Base-by-base conservation (phyloP, 352 stramenopile genomes). In the Phytophthora parvispora region DNA sequence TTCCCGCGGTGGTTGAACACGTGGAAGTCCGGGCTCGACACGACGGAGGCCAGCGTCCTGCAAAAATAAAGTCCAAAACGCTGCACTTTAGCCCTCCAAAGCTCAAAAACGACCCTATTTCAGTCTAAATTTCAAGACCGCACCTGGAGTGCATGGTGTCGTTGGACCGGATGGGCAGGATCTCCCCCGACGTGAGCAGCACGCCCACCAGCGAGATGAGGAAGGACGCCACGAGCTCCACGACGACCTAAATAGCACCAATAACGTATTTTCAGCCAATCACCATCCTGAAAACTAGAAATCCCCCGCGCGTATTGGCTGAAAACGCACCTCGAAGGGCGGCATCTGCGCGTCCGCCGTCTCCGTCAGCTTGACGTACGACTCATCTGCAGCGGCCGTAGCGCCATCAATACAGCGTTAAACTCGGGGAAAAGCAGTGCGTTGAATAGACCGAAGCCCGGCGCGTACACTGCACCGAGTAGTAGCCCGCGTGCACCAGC, bases 1-100 rank as follows among this genome's bases (percentile, higher is more conserved):
- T 91, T 87, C 56, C 77, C 85, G 64, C 87, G 85, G 73, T 95
- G 87, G 72, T 92, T 93, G 74, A 93, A 95, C 70, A 93, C 84
- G 70, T 89, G 73, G 67, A 95, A 95, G 58, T 95, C 85, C 15
- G 87, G 82, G 49, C 74, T 86, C 34, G 83, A 92, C 59, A 91
- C 74, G 63, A 94, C 78, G 27, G 71, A 78, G 24, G 81, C 65
- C 49, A 94, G 78, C 65, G 87, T 91, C 60, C 87, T 94, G 67
- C 2, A 69, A 1, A 1, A 50, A 48, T 12, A 32, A 50, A 42
- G 4, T 40, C 24, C 48, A 36, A 29, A 50, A 47, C 22, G n/a
- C 29, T 28, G 20, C 13, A 48, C 32, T 54, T n/a, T 65, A 36
- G 71, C 40, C 60, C 40, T 25, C 40, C 24, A 27, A 1, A 48